Conservation (phyloP, 768 basidiomycete genomes). For the Psilocybe subaeruginosa region DNA sequence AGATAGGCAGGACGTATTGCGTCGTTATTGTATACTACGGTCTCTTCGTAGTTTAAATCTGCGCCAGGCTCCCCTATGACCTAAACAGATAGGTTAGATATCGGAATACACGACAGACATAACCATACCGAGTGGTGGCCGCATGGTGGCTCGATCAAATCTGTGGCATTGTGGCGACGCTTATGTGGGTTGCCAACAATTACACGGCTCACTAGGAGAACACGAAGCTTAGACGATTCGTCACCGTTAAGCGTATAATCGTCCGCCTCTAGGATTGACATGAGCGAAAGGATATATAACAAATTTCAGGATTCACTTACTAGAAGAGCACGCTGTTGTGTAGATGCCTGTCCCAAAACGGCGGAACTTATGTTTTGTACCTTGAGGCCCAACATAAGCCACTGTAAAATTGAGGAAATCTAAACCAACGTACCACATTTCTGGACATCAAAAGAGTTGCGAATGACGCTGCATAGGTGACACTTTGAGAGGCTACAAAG, state of each 20-base stretch:
- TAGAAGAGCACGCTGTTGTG: constrained; percentile 67
- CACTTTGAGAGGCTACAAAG: constrained; percentile 55
- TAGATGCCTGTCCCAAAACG: constrained; percentile 77
- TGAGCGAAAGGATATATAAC: background rate
- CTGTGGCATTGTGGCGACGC: constrained; percentile 49
- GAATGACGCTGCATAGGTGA: constrained; percentile 57
- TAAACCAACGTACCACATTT: constrained; percentile 50
- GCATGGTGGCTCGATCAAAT: constrained; percentile 51
- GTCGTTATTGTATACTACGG: constrained; percentile 67
- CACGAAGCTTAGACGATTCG: constrained; percentile 44
- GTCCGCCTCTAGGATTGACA: constrained; percentile 54
- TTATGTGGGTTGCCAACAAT: constrained; percentile 62
- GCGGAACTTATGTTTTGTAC: constrained; percentile 59
- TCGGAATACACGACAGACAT: background rate
- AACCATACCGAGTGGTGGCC: constrained; percentile 60
- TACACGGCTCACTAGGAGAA: constrained; percentile 61
- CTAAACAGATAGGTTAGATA: constrained; percentile 30
- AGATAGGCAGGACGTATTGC: constrained; percentile 70
- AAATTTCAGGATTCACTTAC: constrained; percentile 35
- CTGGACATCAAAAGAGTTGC: constrained; percentile 60
- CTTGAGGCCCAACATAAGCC: constrained; percentile 28
- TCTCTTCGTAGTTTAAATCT: constrained; percentile 72
- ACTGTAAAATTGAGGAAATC: background rate
- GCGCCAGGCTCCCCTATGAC: constrained; percentile 64
- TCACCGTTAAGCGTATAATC: constrained; percentile 56